Conservation (phyloP, 768 basidiomycete genomes). For the Cubamyces sp. region DNA sequence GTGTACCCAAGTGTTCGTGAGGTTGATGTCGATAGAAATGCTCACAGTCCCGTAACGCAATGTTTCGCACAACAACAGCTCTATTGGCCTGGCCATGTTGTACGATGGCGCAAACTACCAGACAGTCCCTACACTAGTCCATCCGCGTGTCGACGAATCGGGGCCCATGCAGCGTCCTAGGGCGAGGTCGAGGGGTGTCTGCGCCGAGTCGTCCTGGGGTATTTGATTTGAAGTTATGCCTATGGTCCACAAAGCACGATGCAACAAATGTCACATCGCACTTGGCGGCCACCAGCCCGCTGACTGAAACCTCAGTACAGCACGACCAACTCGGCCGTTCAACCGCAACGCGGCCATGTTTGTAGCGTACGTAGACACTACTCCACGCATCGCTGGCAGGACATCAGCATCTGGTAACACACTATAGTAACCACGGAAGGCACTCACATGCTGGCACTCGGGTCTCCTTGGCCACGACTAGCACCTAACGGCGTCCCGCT, state of each 20-base stretch:
- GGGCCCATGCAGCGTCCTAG: neutral
- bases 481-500: conserved; percentile 8
- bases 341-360: too few species aligned
- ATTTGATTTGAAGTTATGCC: conserved; percentile 18
- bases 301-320: neutral
- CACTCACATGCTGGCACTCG: conserved; percentile 6
- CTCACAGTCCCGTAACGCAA: neutral
- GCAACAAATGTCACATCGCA: neutral
- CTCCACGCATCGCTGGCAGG: too few species aligned
- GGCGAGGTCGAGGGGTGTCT: neutral
- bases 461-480: conserved; percentile 2
- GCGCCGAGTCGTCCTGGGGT: conserved; percentile 20
- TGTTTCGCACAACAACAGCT: neutral
- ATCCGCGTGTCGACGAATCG: conserved; percentile 1
- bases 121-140: neutral
- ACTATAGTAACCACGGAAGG: too few species aligned
- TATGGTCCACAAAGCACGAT: neutral
- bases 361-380: too few species aligned
- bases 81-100: conserved; percentile 12
- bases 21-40: too few species aligned
- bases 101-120: neutral
- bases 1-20: neutral
- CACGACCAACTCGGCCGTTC: too few species aligned
- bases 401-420: too few species aligned
- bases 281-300: neutral